Base-by-base conservation (phyloP, 2,329 filamentous ascomycete species). In the Aspergillus sojae region DNA sequence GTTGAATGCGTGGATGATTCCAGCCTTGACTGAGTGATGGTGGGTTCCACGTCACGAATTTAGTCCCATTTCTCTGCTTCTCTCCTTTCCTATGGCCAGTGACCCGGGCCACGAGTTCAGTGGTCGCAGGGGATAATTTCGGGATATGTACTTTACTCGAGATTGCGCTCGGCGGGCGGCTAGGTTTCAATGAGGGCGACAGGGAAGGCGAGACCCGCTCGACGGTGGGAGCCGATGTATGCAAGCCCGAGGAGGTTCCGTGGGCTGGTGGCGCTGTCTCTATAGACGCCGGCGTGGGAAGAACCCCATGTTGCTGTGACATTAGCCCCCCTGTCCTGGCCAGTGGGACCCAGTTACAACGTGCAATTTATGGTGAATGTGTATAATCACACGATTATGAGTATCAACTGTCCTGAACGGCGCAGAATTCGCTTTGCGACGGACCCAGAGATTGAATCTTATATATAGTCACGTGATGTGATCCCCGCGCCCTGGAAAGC, bases 401-500 rank as follows among this genome's bases (percentile, higher is more conserved):
- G 53, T 30, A 39, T 23, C 26, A 10, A 34, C 19, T 32, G 10
- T 32, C 28, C 16, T 52, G 28, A 11, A 34, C 10, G 4, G 48
- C 48, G 48, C 48, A 12, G 28, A 34, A 30, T 21, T 32, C 19
- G 30, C 16, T 34, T 21, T 52, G 48, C 28, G 61, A 57, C 64
- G 60, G 70, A 68, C 63, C 69, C 69, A 71, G 65, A 65, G 66
- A 68, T 72, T 70, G 30, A 55, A 16, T 39, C 34, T 71, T 62
- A 69, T 74, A 74, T 70, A 72, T 7, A 10, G 52, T 72, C 72
- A 74, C 72, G 72, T 74, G 72, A 74, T 43, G 21, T 7, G 2
- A 26, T 53, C 43, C 56, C 26, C 41, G 32, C 23, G 45, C 48
- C 28, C 26, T 55, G 16, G 30, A 55, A 30, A 32, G 28, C 26